Base-by-base conservation (phyloP, 495 filamentous ascomycete genomes). In the Aspergillus bertholletiae region DNA sequence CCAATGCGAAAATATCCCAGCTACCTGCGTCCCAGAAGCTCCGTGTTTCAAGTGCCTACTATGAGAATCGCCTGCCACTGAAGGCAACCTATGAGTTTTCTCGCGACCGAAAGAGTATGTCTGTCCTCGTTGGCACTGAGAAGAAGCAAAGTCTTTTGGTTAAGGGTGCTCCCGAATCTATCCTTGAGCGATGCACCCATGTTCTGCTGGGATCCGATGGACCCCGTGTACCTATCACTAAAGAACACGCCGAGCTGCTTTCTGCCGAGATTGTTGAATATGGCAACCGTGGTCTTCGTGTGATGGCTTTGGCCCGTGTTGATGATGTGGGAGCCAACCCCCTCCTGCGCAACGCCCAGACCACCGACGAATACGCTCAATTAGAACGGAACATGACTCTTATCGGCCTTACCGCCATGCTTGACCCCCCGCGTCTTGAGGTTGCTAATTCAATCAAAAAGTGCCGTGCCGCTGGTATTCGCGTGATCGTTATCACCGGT, bases 31-130 rank as follows among this genome's bases (percentile, higher is more conserved):
- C 76, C 9, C 79, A 88, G 37, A 80, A 83, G 46, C 73, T 94
- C 17, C 88, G 97, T 68, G 79, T 83, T 60, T 84, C 88, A 43
- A 97, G 90, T 76, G 80, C 83, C 35, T 89, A 87, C 77, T 97
- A 95, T 66, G 93, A 96, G 74, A 75, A 84, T 51, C 79, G 80
- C 61, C 80, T 83, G 46, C 83, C 84, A 28, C 83, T 86, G 50
- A 80, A 96, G 53, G 85, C 92, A 1, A 96, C 90, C 13, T 99
- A 92, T 57, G 95, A 99, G 67, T 99, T 99, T 72, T 97, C 95
- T 5, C 86, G 95, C 64, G 95, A 97, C 69, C 82, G 95, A 20
- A 99, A 99, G 80, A 97, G 95, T 67, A 99, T 99, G 95, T 99
- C 95, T 23, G 95, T 97, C 26, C 81, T 97, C 17, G 88, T 94